These are phyloP conservation scores for Globisporangium recalcitrans DNA, from an alignment of 352 stramenopile genomes.

Conservation along the genomic window DNA sequence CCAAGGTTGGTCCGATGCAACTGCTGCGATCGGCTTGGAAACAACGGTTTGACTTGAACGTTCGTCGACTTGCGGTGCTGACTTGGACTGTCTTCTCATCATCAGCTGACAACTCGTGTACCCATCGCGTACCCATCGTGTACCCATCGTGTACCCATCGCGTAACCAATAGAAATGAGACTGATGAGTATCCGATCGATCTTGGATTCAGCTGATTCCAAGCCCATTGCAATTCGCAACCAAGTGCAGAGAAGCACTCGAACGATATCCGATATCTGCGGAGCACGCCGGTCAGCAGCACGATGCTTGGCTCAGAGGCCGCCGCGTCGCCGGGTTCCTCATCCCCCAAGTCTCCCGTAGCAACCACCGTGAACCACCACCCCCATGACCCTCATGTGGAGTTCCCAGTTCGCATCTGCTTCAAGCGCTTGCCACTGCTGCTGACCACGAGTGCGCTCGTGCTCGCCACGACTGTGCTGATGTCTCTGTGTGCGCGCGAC, in stretches of 20 bases:
- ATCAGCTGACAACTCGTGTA: no score
- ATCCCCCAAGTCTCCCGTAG: background rate
- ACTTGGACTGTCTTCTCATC: no score
- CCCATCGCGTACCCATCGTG: no score
- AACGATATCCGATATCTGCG: no score
- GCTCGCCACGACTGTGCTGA: background rate
- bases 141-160: no score
- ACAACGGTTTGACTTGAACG: no score
- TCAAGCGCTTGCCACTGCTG: background rate
- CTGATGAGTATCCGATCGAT: background rate
- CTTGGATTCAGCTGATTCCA: no score
- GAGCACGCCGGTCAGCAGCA: background rate
- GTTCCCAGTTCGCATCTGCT: background rate
- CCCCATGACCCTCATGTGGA: no score
- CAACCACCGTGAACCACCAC: background rate
- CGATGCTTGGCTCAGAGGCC: background rate
- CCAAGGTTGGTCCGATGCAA: no score
- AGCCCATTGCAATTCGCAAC: background rate
- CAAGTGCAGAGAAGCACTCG: background rate
- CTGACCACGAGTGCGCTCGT: background rate
- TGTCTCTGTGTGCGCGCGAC: background rate
- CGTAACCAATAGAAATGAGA: no score
- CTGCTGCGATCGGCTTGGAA: no score
- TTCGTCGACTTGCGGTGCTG: no score
- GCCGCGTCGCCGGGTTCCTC: background rate